A percentile compares a stretch with the other conserved stretches of the same genome.
These are phyloP conservation scores for Ophiostoma pallidulum DNA, from an alignment of 2,329 filamentous ascomycete species.

Conservation along the genomic window DNA sequence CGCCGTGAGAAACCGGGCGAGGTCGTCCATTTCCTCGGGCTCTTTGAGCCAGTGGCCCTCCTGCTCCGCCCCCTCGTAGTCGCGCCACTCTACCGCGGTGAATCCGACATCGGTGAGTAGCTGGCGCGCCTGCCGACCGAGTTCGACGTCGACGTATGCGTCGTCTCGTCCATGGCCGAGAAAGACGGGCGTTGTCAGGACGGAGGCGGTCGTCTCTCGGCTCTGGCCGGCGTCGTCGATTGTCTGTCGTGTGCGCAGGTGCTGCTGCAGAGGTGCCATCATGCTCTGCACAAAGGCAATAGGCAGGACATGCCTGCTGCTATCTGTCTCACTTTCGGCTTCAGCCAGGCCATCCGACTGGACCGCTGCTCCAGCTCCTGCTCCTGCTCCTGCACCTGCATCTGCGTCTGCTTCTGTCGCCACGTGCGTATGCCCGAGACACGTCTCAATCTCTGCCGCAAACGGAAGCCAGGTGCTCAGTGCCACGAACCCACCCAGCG, in stretches of 20 bases:
- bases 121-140: neutral
- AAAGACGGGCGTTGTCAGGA: slow-evolving; percentile 7
- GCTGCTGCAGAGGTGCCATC: neutral
- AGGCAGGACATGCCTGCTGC: too few relatives aligned
- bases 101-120: slow-evolving; percentile 4
- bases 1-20: slow-evolving; percentile 1
- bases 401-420: neutral
- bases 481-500: slow-evolving; percentile 7
- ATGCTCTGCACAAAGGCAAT: neutral
- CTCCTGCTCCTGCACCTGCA: too few relatives aligned
- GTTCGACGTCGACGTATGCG: slow-evolving; percentile 9
- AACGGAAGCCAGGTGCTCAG: slow-evolving; percentile 12
- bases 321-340: too few relatives aligned
- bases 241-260: neutral
- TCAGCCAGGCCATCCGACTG: neutral
- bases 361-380: neutral
- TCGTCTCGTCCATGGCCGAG: slow-evolving; percentile 12
- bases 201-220: too few relatives aligned
- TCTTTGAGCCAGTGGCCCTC: slow-evolving; percentile 14
- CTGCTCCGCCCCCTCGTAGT: slow-evolving; percentile 9
- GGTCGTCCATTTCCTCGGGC: slow-evolving; percentile 12
- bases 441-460: neutral
- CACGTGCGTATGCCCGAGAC: neutral
- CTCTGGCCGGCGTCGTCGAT: too few relatives aligned
- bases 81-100: slow-evolving; percentile 6